Percentiles rank a stretch among this genome's conserved stretches.
Conservation (phyloP, 129 eudicot species). For the Flaveria ramosissima region DNA sequence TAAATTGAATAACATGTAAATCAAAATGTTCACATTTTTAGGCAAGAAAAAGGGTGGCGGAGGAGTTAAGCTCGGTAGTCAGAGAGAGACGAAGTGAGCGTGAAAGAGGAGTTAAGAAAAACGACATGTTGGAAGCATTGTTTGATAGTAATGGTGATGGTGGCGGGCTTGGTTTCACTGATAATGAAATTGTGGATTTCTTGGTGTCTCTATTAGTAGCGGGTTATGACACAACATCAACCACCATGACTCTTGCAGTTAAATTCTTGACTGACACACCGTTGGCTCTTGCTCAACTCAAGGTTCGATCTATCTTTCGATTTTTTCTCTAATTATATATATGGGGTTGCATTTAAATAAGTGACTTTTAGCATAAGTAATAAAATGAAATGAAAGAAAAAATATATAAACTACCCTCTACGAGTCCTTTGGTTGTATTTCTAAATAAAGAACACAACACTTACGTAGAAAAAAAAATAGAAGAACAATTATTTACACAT, state of each 20-base stretch:
- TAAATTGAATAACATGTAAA: neutral
- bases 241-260: slow-evolving; percentile 88
- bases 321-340: neutral
- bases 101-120: slow-evolving; percentile 57
- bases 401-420: no score
- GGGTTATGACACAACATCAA: slow-evolving; percentile 96
- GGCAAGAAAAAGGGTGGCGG: slow-evolving; percentile 87
- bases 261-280: slow-evolving; percentile 89
- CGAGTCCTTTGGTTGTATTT: no score
- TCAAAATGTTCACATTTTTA: neutral
- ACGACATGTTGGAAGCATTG: slow-evolving; percentile 77
- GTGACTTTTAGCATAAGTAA: no score
- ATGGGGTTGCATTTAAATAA: no score
- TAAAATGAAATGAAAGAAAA: no score
- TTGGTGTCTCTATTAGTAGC: slow-evolving; percentile 83
- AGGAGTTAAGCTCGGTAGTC: slow-evolving; percentile 72
- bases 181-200: slow-evolving; percentile 87
- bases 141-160: slow-evolving; percentile 47
- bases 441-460: no score
- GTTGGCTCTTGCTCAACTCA: slow-evolving; percentile 74
- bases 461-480: no score
- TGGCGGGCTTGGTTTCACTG: slow-evolving; percentile 60
- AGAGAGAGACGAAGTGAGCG: slow-evolving; percentile 63
- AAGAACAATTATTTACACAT: no score
- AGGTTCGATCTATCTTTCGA: slow-evolving; percentile 41